A percentile compares a stretch with the other conserved stretches of the same genome.
These are phyloP conservation scores for Dendrobium catenatum DNA, from an alignment of 106 monocot genomes.

Conservation along the genomic window DNA sequence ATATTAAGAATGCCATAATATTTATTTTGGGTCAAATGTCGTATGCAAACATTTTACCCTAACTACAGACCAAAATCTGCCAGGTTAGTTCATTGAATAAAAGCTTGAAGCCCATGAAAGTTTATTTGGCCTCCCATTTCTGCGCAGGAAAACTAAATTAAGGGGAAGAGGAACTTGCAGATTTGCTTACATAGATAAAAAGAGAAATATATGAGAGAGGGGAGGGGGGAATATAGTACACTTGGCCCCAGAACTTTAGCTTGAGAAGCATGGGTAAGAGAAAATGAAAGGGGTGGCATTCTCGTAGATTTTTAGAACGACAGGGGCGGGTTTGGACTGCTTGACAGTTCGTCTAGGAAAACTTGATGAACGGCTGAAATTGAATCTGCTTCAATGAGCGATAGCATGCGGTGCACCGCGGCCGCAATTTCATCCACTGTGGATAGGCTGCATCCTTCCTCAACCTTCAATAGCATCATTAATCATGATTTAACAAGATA, in stretches of 20 bases:
- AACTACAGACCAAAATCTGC: no score
- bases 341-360: neutral
- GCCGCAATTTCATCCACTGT: constrained; percentile 90
- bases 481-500: neutral
- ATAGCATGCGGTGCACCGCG: constrained; percentile 77
- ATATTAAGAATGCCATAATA: no score
- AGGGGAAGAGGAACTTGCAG: no score
- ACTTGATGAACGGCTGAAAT: neutral
- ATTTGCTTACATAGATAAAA: no score
- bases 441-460: constrained; percentile 76
- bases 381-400: constrained; percentile 50
- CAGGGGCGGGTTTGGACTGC: neutral
- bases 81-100: no score
- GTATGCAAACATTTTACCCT: no score
- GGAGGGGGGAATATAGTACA: no score
- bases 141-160: no score
- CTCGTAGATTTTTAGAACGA: neutral
- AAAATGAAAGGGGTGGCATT: neutral
- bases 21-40: no score
- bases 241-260: neutral
- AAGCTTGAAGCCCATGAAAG: no score
- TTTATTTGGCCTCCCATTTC: no score
- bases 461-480: constrained; percentile 49
- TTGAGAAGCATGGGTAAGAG: neutral
- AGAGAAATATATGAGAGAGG: no score